A percentile compares a stretch with the other conserved stretches of the same genome.
Conservation (phyloP, 2,329 filamentous ascomycete species). For the Aciculosporium take region DNA sequence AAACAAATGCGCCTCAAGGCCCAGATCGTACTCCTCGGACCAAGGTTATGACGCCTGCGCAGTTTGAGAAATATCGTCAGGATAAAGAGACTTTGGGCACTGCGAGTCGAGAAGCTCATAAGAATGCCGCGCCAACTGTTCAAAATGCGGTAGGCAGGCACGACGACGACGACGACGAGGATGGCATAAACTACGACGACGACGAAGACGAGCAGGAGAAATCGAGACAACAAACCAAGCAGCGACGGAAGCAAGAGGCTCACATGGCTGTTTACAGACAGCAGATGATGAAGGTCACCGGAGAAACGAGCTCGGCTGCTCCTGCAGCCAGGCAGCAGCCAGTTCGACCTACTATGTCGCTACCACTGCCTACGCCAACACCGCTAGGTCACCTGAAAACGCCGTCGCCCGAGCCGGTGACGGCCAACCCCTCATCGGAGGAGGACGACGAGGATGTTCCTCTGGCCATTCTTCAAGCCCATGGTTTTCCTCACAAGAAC, state of each 20-base stretch:
- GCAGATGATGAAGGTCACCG: conserved; percentile 93
- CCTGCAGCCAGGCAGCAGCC: conserved; percentile 14
- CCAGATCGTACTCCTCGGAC: conserved; percentile 35
- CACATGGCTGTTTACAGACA: conserved; percentile 82
- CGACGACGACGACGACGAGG: conserved; percentile 49
- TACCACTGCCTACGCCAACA: conserved; percentile 50
- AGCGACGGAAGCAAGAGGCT: conserved; percentile 76
- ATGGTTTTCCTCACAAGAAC: conserved; percentile 72
- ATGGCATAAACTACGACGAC: conserved; percentile 52
- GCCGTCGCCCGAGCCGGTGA: conserved; percentile 23
- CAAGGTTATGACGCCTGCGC: conserved; percentile 80
- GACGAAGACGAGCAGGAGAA: conserved; percentile 72
- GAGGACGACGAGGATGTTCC: conserved; percentile 88
- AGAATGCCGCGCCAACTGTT: conserved; percentile 22
- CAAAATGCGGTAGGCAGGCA: too few species aligned
- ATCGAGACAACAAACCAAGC: conserved; percentile 55
- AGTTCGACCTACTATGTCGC: conserved; percentile 39
- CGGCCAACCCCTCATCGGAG: conserved; percentile 49
- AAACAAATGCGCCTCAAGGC: conserved; percentile 21
- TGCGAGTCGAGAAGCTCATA: conserved; percentile 25
- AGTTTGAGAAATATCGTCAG: conserved; percentile 70
- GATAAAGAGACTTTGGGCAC: conserved; percentile 51
- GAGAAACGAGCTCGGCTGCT: conserved; percentile 38
- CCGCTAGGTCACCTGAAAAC: conserved; percentile 30
- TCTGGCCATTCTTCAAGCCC: conserved; percentile 71